Percentiles rank a stretch among this genome's conserved stretches.
phyloP scores from a whole-genome alignment of 2,329 filamentous ascomycete genomes.

The Colletotrichum lupini region DNA sequence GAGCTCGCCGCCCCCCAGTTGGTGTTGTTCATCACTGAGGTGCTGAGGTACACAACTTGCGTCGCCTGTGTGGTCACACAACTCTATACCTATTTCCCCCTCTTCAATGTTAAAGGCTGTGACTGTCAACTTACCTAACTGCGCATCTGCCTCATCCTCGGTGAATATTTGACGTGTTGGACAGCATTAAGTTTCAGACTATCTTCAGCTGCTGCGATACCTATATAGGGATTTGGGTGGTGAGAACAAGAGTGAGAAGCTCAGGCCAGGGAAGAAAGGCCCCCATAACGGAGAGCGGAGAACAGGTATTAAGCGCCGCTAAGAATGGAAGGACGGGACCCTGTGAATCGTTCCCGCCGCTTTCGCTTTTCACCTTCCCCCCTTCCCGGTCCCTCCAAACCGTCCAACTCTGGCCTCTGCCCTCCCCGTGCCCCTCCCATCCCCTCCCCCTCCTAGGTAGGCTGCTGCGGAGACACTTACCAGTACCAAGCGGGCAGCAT shows the following conservation, averaged over 20 bases:
- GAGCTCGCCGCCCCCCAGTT: not conserved
- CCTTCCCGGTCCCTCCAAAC: conserved; percentile 19
- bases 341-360: conserved; percentile 29
- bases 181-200: not conserved
- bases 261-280: conserved; percentile 7
- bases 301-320: conserved; percentile 24
- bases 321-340: conserved; percentile 17
- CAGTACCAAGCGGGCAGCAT: conserved; percentile 8
- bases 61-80: not conserved
- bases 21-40: not conserved
- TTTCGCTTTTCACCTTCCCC: not conserved
- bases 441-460: not conserved
- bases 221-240: not conserved
- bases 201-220: not conserved
- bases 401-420: not conserved
- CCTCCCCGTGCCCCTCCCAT: too few species aligned
- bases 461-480: conserved; percentile 7
- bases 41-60: not conserved
- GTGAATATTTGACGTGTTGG: not conserved
- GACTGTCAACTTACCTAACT: not conserved
- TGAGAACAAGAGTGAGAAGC: conserved; percentile 4
- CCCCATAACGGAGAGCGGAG: conserved; percentile 12
- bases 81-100: not conserved
- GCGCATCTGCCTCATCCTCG: not conserved
- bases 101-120: not conserved